Conservation (phyloP, 441 rosid genomes). For the Corymbia calophylla region DNA sequence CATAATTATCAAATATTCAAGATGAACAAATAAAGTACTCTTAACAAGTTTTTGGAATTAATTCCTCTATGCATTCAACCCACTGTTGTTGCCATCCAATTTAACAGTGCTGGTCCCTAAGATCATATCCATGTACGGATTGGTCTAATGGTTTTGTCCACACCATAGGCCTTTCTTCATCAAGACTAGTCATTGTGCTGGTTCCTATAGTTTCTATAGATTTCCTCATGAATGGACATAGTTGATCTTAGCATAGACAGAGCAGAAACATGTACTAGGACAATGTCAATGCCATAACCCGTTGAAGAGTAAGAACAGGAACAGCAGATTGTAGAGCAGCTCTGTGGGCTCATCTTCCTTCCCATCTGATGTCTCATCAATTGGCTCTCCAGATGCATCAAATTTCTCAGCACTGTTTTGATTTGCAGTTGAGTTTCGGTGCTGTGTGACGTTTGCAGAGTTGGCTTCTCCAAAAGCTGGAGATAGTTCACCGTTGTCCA, state of each 20-base stretch:
- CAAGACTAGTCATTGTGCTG: too few relatives aligned
- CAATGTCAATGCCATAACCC: background rate
- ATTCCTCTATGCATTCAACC: too few relatives aligned
- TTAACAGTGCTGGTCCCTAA: too few relatives aligned
- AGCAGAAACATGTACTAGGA: background rate
- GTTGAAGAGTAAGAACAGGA: background rate
- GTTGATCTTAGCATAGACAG: background rate
- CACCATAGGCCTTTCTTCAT: too few relatives aligned
- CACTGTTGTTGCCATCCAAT: too few relatives aligned
- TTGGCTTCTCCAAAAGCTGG: background rate
- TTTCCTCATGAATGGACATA: background rate
- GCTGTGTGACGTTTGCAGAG: background rate
- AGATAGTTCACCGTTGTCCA: background rate
- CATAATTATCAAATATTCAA: background rate
- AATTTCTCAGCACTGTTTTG: background rate
- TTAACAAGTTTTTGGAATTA: too few relatives aligned
- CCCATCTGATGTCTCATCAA: background rate
- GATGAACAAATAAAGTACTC: background rate
- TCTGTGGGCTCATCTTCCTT: background rate
- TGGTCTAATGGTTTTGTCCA: too few relatives aligned
- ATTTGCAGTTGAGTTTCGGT: accelerated
- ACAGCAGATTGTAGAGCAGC: background rate
- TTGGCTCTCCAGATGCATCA: background rate
- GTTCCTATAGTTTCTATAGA: too few relatives aligned
- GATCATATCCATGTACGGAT: too few relatives aligned